A percentile compares a stretch with the other conserved stretches of the same genome.
phyloP scores from a whole-genome alignment of 2,329 filamentous ascomycete genomes.

The Neoascochyta sp. region DNA sequence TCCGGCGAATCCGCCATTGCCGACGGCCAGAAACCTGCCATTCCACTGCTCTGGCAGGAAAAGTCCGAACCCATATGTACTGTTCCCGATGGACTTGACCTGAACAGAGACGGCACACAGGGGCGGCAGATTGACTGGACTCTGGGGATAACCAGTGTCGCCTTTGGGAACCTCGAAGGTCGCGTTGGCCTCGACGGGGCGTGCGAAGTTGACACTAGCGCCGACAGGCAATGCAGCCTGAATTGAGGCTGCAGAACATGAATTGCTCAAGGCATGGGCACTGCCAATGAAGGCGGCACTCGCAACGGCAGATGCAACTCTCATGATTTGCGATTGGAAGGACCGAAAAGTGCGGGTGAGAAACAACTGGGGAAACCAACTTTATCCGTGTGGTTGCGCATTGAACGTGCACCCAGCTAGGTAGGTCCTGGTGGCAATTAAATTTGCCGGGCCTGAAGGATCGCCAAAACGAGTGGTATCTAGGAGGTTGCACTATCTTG shows the following conservation, averaged over 20 bases:
- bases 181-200: slow-evolving; percentile 28
- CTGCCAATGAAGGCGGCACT: slow-evolving; percentile 15
- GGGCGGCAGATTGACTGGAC: slow-evolving; percentile 37
- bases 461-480: no score
- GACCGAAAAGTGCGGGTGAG: neutral
- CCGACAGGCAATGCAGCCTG: slow-evolving; percentile 32
- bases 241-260: slow-evolving; percentile 34
- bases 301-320: neutral
- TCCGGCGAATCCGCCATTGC: slow-evolving; percentile 48
- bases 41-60: slow-evolving; percentile 42
- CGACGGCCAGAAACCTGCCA: slow-evolving; percentile 37
- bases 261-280: slow-evolving; percentile 28
- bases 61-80: slow-evolving; percentile 40
- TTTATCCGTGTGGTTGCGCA: no score
- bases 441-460: slow-evolving; percentile 1
- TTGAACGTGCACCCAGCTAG: no score
- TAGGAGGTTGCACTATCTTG: no score
- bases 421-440: slow-evolving; percentile 4
- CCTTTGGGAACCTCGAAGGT: slow-evolving; percentile 39
- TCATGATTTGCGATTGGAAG: no score
- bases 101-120: slow-evolving; percentile 40
- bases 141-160: slow-evolving; percentile 42
- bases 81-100: slow-evolving; percentile 32
- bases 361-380: no score
- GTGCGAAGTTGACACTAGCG: slow-evolving; percentile 38